Base-by-base conservation (phyloP, 495 filamentous ascomycete genomes). In the Penicillium ochrochloron region DNA sequence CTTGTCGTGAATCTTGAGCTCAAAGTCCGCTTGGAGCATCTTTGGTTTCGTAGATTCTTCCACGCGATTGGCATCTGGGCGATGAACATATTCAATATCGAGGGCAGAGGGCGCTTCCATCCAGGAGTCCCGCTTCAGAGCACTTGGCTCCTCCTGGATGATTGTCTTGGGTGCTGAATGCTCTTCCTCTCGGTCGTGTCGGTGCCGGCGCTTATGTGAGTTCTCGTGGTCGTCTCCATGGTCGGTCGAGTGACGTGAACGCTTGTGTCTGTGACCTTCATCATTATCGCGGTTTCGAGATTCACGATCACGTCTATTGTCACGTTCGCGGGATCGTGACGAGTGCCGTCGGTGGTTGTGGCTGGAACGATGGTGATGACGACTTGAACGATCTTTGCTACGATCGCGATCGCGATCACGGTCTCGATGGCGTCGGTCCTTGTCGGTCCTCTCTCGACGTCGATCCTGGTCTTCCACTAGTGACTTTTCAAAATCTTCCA, bases 51-150 rank as follows among this genome's bases (percentile, higher is more conserved):
- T 64, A 39, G 71, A 69, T 57, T 76, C 76, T 57, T 82, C 67
- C 15, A 74, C 15, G 37, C 68, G 74, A 53, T 69, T 71, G 60
- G 85, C 84, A 3, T 77, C 75, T 6, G 84, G 86, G 61, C 87
- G 86, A 52, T 94, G 90, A 35, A 91, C 88, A 72, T 95, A 97
- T 66, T 97, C 93, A 59, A 97, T 82, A 55, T 94, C 92, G 19
- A 93, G 73, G 0, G 86, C 87, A 7, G 90, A 90, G 0, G 95
- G 94, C 3, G 88, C 89, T 66, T 94, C 86, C 96, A 99, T 99
- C 95, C 95, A 99, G 5, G 90, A 85, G 77, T 97, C 96, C 61
- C 95, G 84, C 66, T 87, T 82, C 23, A 86, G 62, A 4, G 70
- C 62, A 44, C 71, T 72, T 0, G 74, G 72, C 27, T 80, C 78